phyloP scores from a whole-genome alignment of 768 basidiomycete species.

The Tremella fuciformis region DNA sequence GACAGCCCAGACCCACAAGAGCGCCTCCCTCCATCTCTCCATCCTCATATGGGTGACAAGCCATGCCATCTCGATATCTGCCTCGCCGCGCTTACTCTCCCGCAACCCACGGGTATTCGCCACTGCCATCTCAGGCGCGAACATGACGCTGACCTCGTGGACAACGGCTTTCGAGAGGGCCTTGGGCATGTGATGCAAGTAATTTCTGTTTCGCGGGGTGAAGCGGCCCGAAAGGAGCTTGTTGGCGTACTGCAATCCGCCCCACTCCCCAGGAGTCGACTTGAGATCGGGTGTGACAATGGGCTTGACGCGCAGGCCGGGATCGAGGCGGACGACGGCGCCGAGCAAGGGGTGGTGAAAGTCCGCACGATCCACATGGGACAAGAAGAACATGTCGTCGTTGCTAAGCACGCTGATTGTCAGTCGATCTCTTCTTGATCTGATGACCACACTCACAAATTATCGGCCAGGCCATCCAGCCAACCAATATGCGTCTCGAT shows the following conservation, averaged over 20 bases:
- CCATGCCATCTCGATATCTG: conserved; percentile 46
- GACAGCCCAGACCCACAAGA: conserved; percentile 48
- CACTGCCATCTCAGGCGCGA: conserved; percentile 25
- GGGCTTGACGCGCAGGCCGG: conserved; percentile 31
- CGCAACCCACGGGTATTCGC: conserved; percentile 43
- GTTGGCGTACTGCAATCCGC: conserved; percentile 45
- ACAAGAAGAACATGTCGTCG: conserved; percentile 51
- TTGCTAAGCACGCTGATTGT: conserved; percentile 36
- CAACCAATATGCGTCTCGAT: conserved; percentile 45
- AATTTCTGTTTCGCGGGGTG: conserved; percentile 29
- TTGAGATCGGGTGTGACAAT: conserved; percentile 17
- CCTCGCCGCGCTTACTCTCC: conserved; percentile 28
- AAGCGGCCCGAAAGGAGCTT: conserved; percentile 40
- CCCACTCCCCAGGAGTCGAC: conserved; percentile 48
- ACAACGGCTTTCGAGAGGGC: conserved; percentile 24
- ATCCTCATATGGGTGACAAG: conserved; percentile 40
- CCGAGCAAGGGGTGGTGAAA: conserved; percentile 48
- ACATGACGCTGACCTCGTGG: conserved; percentile 47
- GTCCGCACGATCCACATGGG: conserved; percentile 28
- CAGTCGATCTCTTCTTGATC: neutral
- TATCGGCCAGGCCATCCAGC: conserved; percentile 38
- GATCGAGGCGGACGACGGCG: conserved; percentile 38
- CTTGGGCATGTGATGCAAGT: conserved; percentile 48
- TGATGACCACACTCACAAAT: conserved; percentile 30
- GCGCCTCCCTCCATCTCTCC: conserved; percentile 49